phyloP scores from a whole-genome alignment of 495 filamentous ascomycete species.

The Xylaria castorea region DNA sequence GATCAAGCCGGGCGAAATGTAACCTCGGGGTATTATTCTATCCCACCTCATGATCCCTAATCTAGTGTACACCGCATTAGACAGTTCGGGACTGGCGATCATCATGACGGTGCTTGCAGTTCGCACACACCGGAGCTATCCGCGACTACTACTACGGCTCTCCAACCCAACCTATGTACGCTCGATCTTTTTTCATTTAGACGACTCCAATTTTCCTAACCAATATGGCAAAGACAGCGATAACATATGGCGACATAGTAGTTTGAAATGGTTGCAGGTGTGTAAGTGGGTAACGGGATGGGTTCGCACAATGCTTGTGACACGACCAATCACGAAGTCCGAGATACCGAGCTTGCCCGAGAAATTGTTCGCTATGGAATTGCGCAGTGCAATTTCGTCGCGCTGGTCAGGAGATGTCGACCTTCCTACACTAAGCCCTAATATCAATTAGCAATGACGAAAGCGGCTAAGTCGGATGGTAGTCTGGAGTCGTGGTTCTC shows the following conservation, averaged over 20 bases:
- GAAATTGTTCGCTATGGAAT: slow-evolving; percentile 22
- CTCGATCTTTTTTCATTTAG: background rate
- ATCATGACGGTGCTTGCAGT: background rate
- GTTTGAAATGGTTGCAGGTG: background rate
- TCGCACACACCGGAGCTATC: background rate
- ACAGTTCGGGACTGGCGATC: background rate
- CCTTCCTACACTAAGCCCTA: background rate
- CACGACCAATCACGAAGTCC: slow-evolving; percentile 26
- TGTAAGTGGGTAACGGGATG: background rate
- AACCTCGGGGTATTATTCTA: background rate
- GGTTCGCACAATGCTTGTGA: slow-evolving; percentile 1
- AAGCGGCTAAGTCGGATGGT: background rate
- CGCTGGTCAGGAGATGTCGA: background rate
- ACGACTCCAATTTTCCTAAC: background rate
- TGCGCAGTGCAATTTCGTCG: slow-evolving; percentile 27
- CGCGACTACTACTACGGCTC: background rate
- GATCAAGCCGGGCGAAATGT: background rate
- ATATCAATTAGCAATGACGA: slow-evolving; percentile 11
- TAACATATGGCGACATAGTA: background rate
- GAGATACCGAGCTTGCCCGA: slow-evolving; percentile 35
- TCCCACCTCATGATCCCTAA: background rate
- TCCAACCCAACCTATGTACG: background rate
- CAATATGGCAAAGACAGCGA: background rate
- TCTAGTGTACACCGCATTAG: background rate
- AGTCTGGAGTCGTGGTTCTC: background rate